Percentiles rank a stretch among this genome's conserved stretches.
Evolutionary conservation across 139 green algal genomes (phyloP).

Genomic region (Pseudopediastrum boryanum): DNA sequence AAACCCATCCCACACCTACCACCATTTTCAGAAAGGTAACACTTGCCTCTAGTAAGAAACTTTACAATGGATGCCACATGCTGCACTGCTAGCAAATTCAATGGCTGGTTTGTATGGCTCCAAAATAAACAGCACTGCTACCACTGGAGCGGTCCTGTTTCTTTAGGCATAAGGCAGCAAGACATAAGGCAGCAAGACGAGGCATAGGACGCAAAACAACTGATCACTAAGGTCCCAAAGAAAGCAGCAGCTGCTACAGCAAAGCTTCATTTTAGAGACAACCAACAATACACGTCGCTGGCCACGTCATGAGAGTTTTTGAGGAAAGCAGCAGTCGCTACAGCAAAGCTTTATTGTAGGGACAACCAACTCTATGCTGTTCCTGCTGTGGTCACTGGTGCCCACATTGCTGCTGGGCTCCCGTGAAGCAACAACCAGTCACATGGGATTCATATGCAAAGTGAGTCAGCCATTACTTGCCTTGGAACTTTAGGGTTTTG

Average conservation of each 20-base stretch:
- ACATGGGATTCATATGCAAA: not conserved
- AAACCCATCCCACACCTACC: no score
- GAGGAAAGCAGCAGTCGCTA: no score
- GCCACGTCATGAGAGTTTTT: no score
- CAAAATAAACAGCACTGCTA: constrained; percentile 6
- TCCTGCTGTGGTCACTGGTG: not conserved
- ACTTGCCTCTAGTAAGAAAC: not conserved
- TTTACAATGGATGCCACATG: not conserved
- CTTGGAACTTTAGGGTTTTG: constrained; percentile 16
- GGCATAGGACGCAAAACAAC: no score
- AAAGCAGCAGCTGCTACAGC: no score
- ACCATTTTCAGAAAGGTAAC: not conserved
- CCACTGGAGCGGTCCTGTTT: no score
- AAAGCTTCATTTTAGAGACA: no score
- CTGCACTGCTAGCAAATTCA: not conserved
- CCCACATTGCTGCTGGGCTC: not conserved
- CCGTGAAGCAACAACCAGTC: not conserved
- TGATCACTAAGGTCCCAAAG: no score
- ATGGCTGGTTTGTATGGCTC: not conserved
- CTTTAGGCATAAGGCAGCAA: not conserved
- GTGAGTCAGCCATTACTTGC: no score
- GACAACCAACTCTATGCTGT: not conserved
- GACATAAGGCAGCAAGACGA: not conserved
- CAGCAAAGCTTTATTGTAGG: not conserved
- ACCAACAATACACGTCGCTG: no score